These are phyloP conservation scores for Phytomonas sp. DNA, from an alignment of 208 protist species.

Conservation along the genomic window DNA sequence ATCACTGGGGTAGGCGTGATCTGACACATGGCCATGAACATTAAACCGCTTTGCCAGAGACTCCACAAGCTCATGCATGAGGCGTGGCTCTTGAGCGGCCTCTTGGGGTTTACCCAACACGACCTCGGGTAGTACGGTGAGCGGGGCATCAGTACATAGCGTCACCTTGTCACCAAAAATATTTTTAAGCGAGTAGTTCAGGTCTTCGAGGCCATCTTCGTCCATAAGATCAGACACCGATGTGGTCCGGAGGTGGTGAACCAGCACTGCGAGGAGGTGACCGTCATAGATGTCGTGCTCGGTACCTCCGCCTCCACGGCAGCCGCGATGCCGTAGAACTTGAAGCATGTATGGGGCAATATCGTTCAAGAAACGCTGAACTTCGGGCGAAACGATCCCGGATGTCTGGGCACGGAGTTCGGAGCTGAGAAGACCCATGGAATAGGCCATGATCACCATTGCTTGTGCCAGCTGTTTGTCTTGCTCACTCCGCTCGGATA, in stretches of 20 bases:
- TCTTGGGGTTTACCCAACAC: constrained; percentile 15
- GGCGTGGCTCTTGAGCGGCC: constrained; percentile 34
- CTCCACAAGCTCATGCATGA: constrained; percentile 77
- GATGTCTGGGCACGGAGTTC: constrained; percentile 50
- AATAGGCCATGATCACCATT: constrained; percentile 55
- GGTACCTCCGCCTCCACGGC: constrained; percentile 23
- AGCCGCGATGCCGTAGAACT: constrained; percentile 33
- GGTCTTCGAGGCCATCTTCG: constrained; percentile 38
- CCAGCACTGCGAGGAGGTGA: constrained; percentile 52
- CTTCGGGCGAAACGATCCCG: constrained; percentile 14
- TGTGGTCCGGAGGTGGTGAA: constrained; percentile 30
- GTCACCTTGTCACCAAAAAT: constrained; percentile 23
- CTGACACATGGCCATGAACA: constrained; percentile 30
- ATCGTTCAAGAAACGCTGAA: constrained; percentile 42
- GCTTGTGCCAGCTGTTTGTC: constrained; percentile 55
- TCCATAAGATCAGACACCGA: constrained; percentile 44
- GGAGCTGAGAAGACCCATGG: constrained; percentile 26
- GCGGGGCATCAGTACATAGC: constrained; percentile 22
- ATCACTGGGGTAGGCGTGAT: constrained; percentile 32
- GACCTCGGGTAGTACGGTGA: constrained; percentile 41
- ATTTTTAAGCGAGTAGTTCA: constrained; percentile 36
- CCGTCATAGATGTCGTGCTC: constrained; percentile 78
- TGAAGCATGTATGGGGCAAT: constrained; percentile 53
- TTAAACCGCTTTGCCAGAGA: constrained; percentile 51
- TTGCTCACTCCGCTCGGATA: constrained; percentile 14